phyloP scores from a whole-genome alignment of 2,329 filamentous ascomycete species.

The Zasmidium angulare region DNA sequence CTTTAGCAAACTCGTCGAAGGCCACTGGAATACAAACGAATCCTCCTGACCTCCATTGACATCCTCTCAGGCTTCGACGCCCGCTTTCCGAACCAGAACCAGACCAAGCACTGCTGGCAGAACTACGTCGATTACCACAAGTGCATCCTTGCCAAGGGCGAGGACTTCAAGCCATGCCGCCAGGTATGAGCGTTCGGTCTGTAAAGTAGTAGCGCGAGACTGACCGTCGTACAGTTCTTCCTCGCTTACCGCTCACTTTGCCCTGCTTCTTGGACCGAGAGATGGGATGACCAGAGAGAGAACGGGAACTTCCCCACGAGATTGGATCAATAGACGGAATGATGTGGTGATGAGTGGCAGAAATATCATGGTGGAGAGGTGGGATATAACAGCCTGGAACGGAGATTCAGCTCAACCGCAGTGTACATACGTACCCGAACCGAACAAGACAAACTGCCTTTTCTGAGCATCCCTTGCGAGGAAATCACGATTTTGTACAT shows the following conservation, averaged over 20 bases:
- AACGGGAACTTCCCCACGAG: conserved; percentile 57
- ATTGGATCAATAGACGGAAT: conserved; percentile 45
- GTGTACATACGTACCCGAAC: conserved; percentile 18
- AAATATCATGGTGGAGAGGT: neutral
- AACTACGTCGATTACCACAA: conserved; percentile 99
- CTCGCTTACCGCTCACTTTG: conserved; percentile 96
- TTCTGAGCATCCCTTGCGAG: neutral
- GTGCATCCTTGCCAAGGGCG: conserved; percentile 97
- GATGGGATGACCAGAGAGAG: conserved; percentile 95
- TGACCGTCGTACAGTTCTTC: conserved; percentile 68
- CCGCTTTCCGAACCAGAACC: conserved; percentile 98
- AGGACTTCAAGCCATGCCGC: conserved; percentile 95
- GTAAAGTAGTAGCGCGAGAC: neutral
- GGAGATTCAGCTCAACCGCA: conserved; percentile 11
- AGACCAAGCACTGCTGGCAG: conserved; percentile 99
- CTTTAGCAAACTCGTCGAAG: neutral
- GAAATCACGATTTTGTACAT: too few species aligned
- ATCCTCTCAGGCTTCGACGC: conserved; percentile 83
- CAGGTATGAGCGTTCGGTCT: conserved; percentile 62
- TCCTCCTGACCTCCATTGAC: neutral
- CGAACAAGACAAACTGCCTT: neutral
- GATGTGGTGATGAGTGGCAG: neutral
- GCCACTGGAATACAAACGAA: neutral
- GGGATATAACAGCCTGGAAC: conserved; percentile 8
- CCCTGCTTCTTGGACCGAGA: conserved; percentile 87